phyloP scores from a whole-genome alignment of 2,329 filamentous ascomycete genomes.

The Colletotrichum sp. region DNA sequence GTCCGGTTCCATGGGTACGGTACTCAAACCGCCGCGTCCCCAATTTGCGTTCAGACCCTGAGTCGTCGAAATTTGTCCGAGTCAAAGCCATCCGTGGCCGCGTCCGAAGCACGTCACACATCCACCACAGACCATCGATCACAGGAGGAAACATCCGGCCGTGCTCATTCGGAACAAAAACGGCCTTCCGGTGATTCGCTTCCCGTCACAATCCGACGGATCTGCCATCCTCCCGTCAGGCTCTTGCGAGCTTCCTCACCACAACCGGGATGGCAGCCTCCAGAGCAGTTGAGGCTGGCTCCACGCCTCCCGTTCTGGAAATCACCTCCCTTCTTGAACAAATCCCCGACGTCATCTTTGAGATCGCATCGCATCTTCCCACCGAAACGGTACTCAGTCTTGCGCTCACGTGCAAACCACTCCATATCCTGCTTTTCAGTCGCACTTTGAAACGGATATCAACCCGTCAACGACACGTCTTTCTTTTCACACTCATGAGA shows the following conservation, averaged over 20 bases:
- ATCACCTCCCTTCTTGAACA: neutral
- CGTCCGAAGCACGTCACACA: neutral
- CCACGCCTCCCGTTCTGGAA: neutral
- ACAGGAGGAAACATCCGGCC: neutral
- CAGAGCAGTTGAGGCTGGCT: neutral
- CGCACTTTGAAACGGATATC: neutral
- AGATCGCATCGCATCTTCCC: constrained; percentile 15
- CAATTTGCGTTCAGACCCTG: neutral
- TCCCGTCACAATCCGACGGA: neutral
- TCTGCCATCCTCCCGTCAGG: neutral
- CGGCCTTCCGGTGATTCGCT: neutral
- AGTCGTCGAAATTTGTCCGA: neutral
- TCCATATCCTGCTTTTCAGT: constrained; percentile 5
- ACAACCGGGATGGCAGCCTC: neutral
- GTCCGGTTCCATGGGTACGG: neutral
- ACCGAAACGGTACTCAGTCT: constrained; percentile 7
- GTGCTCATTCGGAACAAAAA: neutral
- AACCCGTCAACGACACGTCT: neutral
- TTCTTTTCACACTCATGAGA: constrained; percentile 5
- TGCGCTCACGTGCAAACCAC: constrained; percentile 6
- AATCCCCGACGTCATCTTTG: constrained; percentile 7
- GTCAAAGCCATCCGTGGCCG: neutral
- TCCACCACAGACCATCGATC: neutral
- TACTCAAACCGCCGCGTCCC: neutral
- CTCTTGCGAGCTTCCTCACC: neutral